These are phyloP conservation scores for Trichoderma aggressivum DNA, from an alignment of 2,329 filamentous ascomycete genomes.

Conservation along the genomic window DNA sequence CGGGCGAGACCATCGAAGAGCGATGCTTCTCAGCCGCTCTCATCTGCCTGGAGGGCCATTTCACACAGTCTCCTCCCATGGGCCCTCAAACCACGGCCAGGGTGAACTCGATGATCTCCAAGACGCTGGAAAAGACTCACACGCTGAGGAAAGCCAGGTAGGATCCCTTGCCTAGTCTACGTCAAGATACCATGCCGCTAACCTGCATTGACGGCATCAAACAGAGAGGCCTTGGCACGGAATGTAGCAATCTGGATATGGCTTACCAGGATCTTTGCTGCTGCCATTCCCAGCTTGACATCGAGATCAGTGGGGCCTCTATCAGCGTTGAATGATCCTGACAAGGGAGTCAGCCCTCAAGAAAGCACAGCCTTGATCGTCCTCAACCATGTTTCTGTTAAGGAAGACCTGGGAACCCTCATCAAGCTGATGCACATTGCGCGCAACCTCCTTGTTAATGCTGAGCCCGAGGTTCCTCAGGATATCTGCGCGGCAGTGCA, in stretches of 20 bases:
- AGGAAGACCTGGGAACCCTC: slow-evolving; percentile 60
- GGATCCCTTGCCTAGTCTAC: slow-evolving; percentile 18
- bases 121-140: slow-evolving; percentile 62
- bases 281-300: slow-evolving; percentile 58
- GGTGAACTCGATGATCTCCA: slow-evolving; percentile 55
- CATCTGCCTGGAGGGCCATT: slow-evolving; percentile 60
- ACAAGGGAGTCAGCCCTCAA: slow-evolving; percentile 56
- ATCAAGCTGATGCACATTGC: slow-evolving; percentile 67
- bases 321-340: slow-evolving; percentile 50
- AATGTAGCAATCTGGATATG: slow-evolving; percentile 66
- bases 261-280: slow-evolving; percentile 58
- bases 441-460: slow-evolving; percentile 61
- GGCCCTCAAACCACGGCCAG: slow-evolving; percentile 53
- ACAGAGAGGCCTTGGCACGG: slow-evolving; percentile 56
- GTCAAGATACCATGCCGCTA: not conserved
- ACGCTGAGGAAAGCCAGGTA: slow-evolving; percentile 59
- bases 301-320: slow-evolving; percentile 57
- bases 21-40: slow-evolving; percentile 59
- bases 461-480: slow-evolving; percentile 62
- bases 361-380: slow-evolving; percentile 62
- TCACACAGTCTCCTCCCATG: slow-evolving; percentile 54
- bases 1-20: slow-evolving; percentile 57
- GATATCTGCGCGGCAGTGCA: slow-evolving; percentile 62
- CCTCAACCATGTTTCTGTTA: slow-evolving; percentile 58
- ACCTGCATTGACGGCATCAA: not conserved